A percentile compares a stretch with the other conserved stretches of the same genome.
Evolutionary conservation across 2,329 filamentous ascomycete genomes (phyloP).

Genomic region (Zasmidium citrigriseum): DNA sequence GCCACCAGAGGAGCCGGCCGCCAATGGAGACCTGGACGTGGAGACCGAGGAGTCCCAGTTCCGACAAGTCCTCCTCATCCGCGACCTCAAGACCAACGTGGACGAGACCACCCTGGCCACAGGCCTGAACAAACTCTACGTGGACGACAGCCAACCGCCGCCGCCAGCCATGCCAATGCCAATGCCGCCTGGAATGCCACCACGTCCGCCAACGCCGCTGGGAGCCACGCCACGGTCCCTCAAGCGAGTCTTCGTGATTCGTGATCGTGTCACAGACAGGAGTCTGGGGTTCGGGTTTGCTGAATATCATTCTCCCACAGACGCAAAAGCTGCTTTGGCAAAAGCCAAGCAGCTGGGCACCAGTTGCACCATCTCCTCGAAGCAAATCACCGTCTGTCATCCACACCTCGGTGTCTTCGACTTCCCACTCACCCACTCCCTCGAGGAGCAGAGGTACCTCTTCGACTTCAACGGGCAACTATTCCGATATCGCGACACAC

Average conservation of each 20-base stretch:
- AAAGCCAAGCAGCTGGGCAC: slow-evolving; percentile 68
- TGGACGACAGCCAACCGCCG: slow-evolving; percentile 24
- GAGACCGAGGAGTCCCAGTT: slow-evolving; percentile 39
- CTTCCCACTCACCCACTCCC: slow-evolving; percentile 15
- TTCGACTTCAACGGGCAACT: slow-evolving; percentile 17
- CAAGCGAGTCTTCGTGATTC: slow-evolving; percentile 73
- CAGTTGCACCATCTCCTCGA: slow-evolving; percentile 76
- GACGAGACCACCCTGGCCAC: slow-evolving; percentile 72
- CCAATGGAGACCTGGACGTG: slow-evolving; percentile 27
- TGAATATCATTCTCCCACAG: slow-evolving; percentile 73
- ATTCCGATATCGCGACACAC: slow-evolving; percentile 24
- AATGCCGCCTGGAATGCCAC: background rate
- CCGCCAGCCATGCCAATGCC: slow-evolving; percentile 5
- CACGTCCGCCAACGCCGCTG: background rate
- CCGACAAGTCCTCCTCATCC: slow-evolving; percentile 60
- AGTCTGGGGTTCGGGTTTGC: slow-evolving; percentile 83
- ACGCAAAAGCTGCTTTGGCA: slow-evolving; percentile 71
- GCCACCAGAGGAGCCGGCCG: slow-evolving; percentile 19
- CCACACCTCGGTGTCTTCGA: slow-evolving; percentile 86
- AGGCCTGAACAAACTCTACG: slow-evolving; percentile 74
- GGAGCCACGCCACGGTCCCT: slow-evolving; percentile 70
- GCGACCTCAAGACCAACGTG: slow-evolving; percentile 69
- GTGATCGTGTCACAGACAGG: slow-evolving; percentile 69
- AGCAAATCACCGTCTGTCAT: slow-evolving; percentile 69
- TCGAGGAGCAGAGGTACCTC: slow-evolving; percentile 37